Conservation (phyloP, 352 stramenopile genomes). For the Elongisporangium anandrum region DNA sequence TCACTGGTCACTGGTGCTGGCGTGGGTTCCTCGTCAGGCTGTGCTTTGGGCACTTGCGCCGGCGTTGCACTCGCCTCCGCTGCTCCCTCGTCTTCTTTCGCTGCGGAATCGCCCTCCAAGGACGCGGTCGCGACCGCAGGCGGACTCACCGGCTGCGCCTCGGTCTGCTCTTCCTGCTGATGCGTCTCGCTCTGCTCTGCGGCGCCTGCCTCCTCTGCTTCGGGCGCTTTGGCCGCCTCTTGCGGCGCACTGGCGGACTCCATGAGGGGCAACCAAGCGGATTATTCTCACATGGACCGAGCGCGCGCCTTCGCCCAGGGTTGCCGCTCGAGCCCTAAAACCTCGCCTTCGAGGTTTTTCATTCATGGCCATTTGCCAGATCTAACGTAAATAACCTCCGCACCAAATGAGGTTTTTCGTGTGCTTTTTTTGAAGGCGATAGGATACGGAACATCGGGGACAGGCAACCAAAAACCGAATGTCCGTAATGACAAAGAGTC, state of each 20-base stretch:
- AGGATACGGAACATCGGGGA: background rate
- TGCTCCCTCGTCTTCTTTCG: background rate
- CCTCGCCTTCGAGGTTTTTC: background rate
- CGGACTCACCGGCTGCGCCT: background rate
- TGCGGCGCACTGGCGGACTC: slow-evolving; percentile 1
- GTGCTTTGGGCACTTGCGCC: background rate
- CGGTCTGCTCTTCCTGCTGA: background rate
- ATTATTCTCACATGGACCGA: background rate
- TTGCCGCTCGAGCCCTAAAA: background rate
- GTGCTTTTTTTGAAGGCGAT: background rate
- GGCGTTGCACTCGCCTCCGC: background rate
- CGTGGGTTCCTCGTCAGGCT: background rate
- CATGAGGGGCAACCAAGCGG: background rate
- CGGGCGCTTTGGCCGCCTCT: slow-evolving; percentile 1
- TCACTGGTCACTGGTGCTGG: background rate
- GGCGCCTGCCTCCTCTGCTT: slow-evolving; percentile 1
- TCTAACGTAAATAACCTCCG: background rate
- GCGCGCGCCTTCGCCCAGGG: background rate
- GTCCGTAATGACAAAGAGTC: background rate
- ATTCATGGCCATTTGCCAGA: background rate
- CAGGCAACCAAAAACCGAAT: background rate
- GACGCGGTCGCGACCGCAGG: background rate
- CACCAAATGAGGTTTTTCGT: background rate
- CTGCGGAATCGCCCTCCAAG: background rate
- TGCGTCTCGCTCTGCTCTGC: background rate